Evolutionary conservation across 1,284 basidiomycete species (phyloP).

Genomic region (Ceratobasidium sp.): DNA sequence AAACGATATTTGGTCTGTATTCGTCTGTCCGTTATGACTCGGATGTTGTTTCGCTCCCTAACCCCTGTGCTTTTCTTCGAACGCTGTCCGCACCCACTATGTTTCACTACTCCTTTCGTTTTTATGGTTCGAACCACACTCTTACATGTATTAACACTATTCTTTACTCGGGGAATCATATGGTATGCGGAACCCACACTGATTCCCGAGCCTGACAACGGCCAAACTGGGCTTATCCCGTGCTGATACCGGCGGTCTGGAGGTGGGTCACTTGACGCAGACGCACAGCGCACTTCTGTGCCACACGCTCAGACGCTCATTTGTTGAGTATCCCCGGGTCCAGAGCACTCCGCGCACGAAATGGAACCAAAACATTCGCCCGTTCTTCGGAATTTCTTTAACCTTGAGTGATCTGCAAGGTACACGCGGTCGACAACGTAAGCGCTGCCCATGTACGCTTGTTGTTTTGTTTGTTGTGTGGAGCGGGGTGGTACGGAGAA

Average conservation of each 20-base stretch:
- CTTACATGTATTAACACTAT: slow-evolving; percentile 13
- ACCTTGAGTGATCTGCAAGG: neutral
- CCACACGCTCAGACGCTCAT: no score
- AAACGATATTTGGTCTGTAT: neutral
- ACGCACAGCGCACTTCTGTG: no score
- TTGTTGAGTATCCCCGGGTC: no score
- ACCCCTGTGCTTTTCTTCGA: neutral
- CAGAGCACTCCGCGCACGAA: no score
- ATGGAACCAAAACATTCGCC: no score
- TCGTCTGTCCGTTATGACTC: neutral
- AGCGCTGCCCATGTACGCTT: no score
- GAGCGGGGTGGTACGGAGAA: no score
- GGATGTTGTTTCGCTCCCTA: neutral
- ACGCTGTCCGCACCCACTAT: neutral
- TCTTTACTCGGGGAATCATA: slow-evolving; percentile 14
- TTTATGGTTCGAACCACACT: slow-evolving; percentile 8
- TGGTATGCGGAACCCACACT: slow-evolving; percentile 15
- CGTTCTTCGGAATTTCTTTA: neutral
- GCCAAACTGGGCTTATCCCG: neutral
- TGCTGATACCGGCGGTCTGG: slow-evolving; percentile 5
- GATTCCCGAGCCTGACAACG: slow-evolving; percentile 9
- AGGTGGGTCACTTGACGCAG: no score
- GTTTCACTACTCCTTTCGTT: slow-evolving; percentile 16
- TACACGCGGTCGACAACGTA: no score
- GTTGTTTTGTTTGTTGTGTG: no score